Evolutionary conservation across 345 rosid species (phyloP).

Genomic region (Hibiscus syriacus): DNA sequence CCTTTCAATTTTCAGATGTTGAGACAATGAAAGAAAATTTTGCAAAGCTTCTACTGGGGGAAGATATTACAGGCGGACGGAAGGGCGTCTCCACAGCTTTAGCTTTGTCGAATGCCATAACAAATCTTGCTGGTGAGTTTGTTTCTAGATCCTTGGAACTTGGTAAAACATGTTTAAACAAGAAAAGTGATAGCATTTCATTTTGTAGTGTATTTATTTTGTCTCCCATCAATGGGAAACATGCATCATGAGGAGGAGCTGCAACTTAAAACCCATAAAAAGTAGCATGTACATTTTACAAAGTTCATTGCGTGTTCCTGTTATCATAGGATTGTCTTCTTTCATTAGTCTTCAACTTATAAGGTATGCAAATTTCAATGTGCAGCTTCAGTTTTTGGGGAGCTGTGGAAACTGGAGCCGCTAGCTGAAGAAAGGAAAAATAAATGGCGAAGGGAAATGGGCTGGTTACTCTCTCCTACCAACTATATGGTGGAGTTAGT

Average conservation of each 20-base stretch:
- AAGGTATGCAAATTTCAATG: conserved; percentile 2
- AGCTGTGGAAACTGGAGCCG: conserved; percentile 93
- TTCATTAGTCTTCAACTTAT: neutral
- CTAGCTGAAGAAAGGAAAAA: conserved; percentile 62
- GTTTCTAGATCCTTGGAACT: neutral
- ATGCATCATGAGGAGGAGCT: neutral
- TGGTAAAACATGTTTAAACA: neutral
- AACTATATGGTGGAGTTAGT: conserved; percentile 94
- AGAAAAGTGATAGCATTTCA: neutral
- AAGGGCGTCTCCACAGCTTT: conserved; percentile 63
- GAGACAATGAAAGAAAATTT: conserved; percentile 85
- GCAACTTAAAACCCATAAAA: neutral
- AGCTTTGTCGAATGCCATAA: conserved; percentile 81
- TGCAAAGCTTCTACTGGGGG: conserved; percentile 75
- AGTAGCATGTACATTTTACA: neutral
- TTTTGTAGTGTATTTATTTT: neutral
- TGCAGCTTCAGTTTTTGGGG: conserved; percentile 87
- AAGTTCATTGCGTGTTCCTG: neutral
- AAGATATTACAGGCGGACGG: conserved; percentile 75
- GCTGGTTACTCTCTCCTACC: conserved; percentile 91
- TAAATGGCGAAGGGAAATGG: conserved; percentile 88
- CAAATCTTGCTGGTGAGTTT: conserved; percentile 71
- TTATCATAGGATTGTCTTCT: neutral
- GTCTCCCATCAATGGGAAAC: neutral
- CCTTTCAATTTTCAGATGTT: conserved; percentile 42